A percentile compares a stretch with the other conserved stretches of the same genome.
Conservation (phyloP, 2,329 filamentous ascomycete species). For the Hypoxylon sp. region DNA sequence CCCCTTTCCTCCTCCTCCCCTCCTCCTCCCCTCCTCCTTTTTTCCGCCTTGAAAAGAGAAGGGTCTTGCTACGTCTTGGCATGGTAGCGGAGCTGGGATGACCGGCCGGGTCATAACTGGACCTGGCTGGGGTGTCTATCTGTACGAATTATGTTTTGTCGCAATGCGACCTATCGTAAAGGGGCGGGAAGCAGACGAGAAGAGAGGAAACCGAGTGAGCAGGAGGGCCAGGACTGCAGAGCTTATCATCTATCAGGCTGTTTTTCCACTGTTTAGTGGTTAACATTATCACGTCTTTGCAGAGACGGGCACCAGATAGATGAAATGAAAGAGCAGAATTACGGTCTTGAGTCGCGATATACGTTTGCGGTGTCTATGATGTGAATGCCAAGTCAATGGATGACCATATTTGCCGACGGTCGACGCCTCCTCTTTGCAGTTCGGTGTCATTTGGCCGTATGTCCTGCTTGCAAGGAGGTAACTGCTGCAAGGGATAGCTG, state of each 20-base stretch:
- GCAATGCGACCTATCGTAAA: constrained; percentile 13
- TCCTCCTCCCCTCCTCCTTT: too few species aligned
- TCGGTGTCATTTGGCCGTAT: neutral
- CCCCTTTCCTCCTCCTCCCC: too few species aligned
- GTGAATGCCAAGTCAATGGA: neutral
- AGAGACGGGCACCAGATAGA: neutral
- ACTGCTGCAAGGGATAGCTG: neutral
- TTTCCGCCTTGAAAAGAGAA: too few species aligned
- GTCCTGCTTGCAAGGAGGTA: too few species aligned
- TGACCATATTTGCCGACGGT: neutral
- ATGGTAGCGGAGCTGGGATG: constrained; percentile 1
- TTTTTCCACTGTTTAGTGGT: neutral
- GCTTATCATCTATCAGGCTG: neutral
- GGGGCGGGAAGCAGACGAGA: too few species aligned
- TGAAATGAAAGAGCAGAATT: neutral
- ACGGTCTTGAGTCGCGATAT: neutral
- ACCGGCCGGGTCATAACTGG: neutral
- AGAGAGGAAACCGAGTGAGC: neutral
- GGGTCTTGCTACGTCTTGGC: too few species aligned
- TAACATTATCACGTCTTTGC: neutral
- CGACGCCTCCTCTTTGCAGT: neutral
- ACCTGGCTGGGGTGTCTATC: neutral
- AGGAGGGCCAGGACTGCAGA: constrained; percentile 1
- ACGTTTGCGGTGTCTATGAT: neutral
- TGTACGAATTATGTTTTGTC: constrained; percentile 29